Conservation (phyloP, 179 eudicot species). For the Sideroxylon spinosum region DNA sequence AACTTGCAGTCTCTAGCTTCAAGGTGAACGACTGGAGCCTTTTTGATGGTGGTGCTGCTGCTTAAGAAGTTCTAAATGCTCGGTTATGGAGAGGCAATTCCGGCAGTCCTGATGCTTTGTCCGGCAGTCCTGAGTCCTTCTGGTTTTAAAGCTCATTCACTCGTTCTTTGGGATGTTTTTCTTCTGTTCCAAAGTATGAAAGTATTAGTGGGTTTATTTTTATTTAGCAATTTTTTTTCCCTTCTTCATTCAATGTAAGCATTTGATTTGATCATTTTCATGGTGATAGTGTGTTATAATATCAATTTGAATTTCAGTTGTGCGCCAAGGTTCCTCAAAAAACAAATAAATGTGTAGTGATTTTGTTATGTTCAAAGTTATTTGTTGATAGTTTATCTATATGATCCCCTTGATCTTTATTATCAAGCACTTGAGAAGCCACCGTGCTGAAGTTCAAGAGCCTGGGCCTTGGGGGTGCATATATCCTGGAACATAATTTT, state of each 20-base stretch:
- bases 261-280: not conserved
- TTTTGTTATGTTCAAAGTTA: not conserved
- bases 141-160: not conserved
- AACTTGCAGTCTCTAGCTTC: slow-evolving; percentile 61
- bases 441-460: not conserved
- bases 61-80: slow-evolving; percentile 18
- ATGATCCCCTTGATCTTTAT: not conserved
- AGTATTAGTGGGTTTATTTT: not conserved
- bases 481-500: not conserved
- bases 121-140: not conserved
- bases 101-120: slow-evolving; percentile 1
- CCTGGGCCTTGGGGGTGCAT: not conserved
- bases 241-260: not conserved
- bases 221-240: not conserved
- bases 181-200: not conserved
- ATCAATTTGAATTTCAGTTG: not conserved
- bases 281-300: not conserved
- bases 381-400: not conserved
- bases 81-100: not conserved
- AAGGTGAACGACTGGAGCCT: slow-evolving; percentile 80
- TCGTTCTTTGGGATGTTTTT: not conserved
- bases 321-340: not conserved
- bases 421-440: not conserved
- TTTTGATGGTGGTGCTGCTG: slow-evolving; percentile 40
- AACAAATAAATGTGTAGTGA: not conserved